Conservation (phyloP, 805 yeast genomes). For the Candida adriatica region DNA sequence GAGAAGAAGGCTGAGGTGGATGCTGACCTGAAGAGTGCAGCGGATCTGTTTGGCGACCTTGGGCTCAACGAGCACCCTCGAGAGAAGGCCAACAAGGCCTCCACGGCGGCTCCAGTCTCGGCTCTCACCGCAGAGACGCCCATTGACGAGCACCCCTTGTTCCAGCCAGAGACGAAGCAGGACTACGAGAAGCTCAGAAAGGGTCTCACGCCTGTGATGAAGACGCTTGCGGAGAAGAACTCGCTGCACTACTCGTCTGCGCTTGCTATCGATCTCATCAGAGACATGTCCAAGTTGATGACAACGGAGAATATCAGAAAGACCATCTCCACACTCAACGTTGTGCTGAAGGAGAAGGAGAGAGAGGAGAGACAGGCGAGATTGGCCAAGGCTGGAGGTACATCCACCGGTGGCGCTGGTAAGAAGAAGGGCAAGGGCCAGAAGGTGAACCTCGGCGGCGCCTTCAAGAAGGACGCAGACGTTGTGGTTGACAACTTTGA, state of each 20-base stretch:
- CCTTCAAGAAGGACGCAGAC: constrained; percentile 57
- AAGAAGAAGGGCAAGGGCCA: constrained; percentile 81
- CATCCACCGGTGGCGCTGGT: constrained; percentile 89
- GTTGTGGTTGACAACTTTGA: constrained; percentile 46
- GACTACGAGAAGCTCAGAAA: constrained; percentile 78
- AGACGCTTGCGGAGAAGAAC: constrained; percentile 54
- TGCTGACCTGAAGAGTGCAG: constrained; percentile 88
- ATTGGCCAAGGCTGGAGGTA: constrained; percentile 73
- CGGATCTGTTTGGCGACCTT: constrained; percentile 78
- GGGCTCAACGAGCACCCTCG: constrained; percentile 45
- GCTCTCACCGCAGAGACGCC: constrained; percentile 55
- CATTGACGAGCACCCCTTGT: constrained; percentile 68
- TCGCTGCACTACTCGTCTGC: constrained; percentile 62
- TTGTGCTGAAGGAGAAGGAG: constrained; percentile 76
- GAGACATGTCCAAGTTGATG: constrained; percentile 81
- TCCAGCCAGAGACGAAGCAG: constrained; percentile 71
- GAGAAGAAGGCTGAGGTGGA: constrained; percentile 74
- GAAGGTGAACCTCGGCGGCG: constrained; percentile 57
- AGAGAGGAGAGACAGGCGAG: constrained; percentile 87
- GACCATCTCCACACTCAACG: constrained; percentile 77
- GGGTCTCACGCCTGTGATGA: constrained; percentile 55
- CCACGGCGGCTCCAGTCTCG: constrained; percentile 24
- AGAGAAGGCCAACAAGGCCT: constrained; percentile 30
- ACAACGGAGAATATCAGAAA: constrained; percentile 77
- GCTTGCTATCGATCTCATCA: constrained; percentile 76